Evolutionary conservation across 495 filamentous ascomycete genomes (phyloP), one percentile per base, ranked within the genome.

Genomic region (Astrothelium subdiscretum): DNA sequence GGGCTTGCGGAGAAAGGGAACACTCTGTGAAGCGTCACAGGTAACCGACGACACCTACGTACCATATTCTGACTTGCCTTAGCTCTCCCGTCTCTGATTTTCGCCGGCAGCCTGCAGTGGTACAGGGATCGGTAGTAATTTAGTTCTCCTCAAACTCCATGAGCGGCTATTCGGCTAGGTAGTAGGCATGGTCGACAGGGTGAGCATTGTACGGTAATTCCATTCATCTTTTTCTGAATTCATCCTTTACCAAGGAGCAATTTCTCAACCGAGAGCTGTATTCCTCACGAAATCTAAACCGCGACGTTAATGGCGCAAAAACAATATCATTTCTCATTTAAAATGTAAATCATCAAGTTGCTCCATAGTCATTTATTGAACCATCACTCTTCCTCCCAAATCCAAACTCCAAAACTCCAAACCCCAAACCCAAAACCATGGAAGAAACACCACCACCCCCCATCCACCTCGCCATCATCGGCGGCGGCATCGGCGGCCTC

Each of bases 401-500:
- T n/a, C n/a, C n/a, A n/a, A n/a, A n/a, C 48, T 27, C n/a, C 48
- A 20, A 20, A 20, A 8, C n/a, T 29, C 24, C 48, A 54, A 54
- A 27, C 22, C 48, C 48, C 12, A 48, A 5, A 5, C 13, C 12
- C 43, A 12, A 12, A 15, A 48, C 43, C 43, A 48, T 18, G 8
- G 6, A 12, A 2, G 11, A 10, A 12, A 5, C 43, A 15, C 20
- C 43, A 0, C 0, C 43, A 15, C 43, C 24, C n/a, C 20, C 48
- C 43, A 20, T 54, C 48, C 48, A 24, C 48, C 20, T 54, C 48
- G 48, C 48, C 48, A 54, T 54, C 48, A 54, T 54, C 48, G 48
- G 48, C 48, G 48, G 48, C 48, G 48, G 48, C 48, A 54, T 54
- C 48, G 48, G 22, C 48, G 48, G 48, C 48, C 48, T 54, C 48